A percentile compares a stretch with the other conserved stretches of the same genome.
Conservation (phyloP, 768 basidiomycete species). For the Boletus subparvulus region DNA sequence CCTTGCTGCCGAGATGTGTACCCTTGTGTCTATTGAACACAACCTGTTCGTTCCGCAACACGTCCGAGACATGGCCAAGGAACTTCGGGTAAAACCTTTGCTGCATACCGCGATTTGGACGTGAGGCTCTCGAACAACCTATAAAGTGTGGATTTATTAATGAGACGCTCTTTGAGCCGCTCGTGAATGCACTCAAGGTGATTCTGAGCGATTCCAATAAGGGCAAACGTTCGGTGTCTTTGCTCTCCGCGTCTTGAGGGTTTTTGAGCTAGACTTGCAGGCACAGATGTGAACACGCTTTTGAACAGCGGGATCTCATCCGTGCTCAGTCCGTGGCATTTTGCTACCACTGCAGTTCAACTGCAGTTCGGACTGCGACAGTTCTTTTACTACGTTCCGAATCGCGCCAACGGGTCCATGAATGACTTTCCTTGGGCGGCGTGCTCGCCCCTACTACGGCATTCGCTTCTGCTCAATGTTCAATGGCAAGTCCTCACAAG, state of each 20-base stretch:
- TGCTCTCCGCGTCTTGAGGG: too few relatives aligned
- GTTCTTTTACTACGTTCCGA: too few relatives aligned
- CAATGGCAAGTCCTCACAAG: too few relatives aligned
- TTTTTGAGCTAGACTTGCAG: slow-evolving; percentile 5
- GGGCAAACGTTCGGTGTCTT: slow-evolving; percentile 39
- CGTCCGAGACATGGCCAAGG: slow-evolving; percentile 47
- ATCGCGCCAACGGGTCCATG: too few relatives aligned
- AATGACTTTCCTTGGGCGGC: too few relatives aligned
- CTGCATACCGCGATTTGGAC: slow-evolving; percentile 73
- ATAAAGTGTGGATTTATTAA: slow-evolving; percentile 48
- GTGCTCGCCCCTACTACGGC: too few relatives aligned
- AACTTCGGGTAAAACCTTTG: slow-evolving; percentile 59
- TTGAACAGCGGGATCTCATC: slow-evolving; percentile 64
- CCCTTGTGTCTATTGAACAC: slow-evolving; percentile 69
- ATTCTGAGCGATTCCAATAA: slow-evolving; percentile 64
- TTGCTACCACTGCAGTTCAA: slow-evolving; percentile 77
- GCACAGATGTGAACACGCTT: slow-evolving; percentile 46
- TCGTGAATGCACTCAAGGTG: slow-evolving; percentile 64
- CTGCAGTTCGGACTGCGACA: slow-evolving; percentile 75
- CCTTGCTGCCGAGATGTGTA: slow-evolving; percentile 63
- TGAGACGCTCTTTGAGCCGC: slow-evolving; percentile 56
- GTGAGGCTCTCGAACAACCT: slow-evolving; percentile 65
- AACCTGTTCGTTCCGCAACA: slow-evolving; percentile 51
- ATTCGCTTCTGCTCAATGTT: too few relatives aligned
- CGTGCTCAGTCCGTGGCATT: slow-evolving; percentile 79